These are phyloP conservation scores for Calvatia gigantea DNA, from an alignment of 768 basidiomycete species.

Conservation along the genomic window DNA sequence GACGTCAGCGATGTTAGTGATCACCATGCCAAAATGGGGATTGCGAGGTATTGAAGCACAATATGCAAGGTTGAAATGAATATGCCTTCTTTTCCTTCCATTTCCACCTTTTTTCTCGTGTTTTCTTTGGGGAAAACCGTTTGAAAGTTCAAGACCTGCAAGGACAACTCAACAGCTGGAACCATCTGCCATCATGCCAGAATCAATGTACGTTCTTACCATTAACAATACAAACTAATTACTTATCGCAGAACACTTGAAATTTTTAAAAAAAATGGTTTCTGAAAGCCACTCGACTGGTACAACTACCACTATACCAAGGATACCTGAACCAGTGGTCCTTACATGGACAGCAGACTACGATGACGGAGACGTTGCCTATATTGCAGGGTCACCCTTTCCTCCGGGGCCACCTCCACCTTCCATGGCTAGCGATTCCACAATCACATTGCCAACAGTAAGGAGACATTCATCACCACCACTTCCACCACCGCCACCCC, in stretches of 20 bases:
- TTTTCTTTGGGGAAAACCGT: not conserved
- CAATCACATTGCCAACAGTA: not conserved
- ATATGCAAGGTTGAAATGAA: not conserved
- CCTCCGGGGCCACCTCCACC: not conserved
- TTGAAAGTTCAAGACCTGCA: not conserved
- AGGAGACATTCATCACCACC: not conserved
- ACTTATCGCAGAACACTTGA: not conserved
- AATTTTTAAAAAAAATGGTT: too few relatives aligned
- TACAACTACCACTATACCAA: slow-evolving; percentile 6
- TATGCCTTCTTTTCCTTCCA: not conserved
- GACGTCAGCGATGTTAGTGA: too few relatives aligned
- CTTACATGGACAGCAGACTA: slow-evolving; percentile 7
- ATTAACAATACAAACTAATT: not conserved
- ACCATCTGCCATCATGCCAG: not conserved
- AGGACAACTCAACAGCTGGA: not conserved
- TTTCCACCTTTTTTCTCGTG: not conserved
- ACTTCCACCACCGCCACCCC: not conserved
- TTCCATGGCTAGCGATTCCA: not conserved
- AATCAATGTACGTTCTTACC: not conserved
- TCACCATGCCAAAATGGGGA: not conserved
- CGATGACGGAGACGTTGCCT: slow-evolving; percentile 9
- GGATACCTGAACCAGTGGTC: slow-evolving; percentile 8
- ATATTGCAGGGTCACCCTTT: slow-evolving; percentile 8
- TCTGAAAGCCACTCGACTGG: not conserved
- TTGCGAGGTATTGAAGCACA: not conserved